Percentiles rank a stretch among this genome's conserved stretches.
Evolutionary conservation across 192 early-diverging fungal genomes (phyloP).

Genomic region (Bifiguratus adelaidae): DNA sequence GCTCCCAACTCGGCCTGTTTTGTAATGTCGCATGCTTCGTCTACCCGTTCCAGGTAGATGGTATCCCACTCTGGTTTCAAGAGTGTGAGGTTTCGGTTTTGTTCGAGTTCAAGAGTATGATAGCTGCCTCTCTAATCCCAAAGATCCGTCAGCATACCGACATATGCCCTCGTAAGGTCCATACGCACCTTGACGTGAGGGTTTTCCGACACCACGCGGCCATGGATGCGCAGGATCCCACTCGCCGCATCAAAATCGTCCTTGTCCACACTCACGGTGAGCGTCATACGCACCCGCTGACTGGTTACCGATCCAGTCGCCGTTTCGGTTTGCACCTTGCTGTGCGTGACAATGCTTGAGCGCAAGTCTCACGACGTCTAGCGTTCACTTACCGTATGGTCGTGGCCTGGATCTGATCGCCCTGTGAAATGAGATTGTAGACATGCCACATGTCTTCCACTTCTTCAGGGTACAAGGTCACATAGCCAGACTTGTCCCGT

Average conservation of each 20-base stretch:
- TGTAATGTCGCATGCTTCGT: conserved; percentile 81
- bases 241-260: conserved; percentile 89
- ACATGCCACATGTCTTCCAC: conserved; percentile 98
- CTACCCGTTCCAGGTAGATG: conserved; percentile 82
- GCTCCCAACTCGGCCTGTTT: conserved; percentile 89
- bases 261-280: conserved; percentile 77
- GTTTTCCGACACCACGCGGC: conserved; percentile 78
- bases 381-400: conserved; percentile 55
- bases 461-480: conserved; percentile 81
- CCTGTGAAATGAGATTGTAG: conserved; percentile 77
- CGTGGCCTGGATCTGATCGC: conserved; percentile 78
- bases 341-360: no score
- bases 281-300: conserved; percentile 61
- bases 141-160: no score
- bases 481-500: conserved; percentile 69
- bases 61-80: conserved; percentile 88
- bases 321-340: conserved; percentile 76
- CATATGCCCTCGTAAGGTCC: no score
- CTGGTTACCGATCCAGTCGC: conserved; percentile 83
- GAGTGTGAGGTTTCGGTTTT: conserved; percentile 81
- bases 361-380: neutral
- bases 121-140: conserved; percentile 84
- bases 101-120: conserved; percentile 90
- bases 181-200: conserved; percentile 74
- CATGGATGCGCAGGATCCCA: conserved; percentile 77